phyloP scores from a whole-genome alignment of 192 early-diverging fungal genomes.

The Gryganskiella cystojenkinii region DNA sequence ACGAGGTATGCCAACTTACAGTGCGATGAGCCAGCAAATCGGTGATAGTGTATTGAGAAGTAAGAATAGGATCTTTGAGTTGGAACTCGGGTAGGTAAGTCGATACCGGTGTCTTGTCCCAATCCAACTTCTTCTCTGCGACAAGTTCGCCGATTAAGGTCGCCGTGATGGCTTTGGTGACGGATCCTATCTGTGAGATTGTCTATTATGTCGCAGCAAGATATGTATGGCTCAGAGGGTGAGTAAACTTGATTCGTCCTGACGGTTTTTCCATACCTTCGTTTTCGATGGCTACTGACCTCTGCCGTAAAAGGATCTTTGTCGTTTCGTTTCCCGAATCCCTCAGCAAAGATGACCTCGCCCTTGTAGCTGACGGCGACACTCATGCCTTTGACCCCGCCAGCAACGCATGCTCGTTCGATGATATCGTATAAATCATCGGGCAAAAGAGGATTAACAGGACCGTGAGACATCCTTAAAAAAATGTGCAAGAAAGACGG shows the following conservation, averaged over 20 bases:
- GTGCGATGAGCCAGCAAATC: constrained; percentile 24
- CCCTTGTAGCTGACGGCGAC: constrained; percentile 17
- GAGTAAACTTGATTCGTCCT: not conserved
- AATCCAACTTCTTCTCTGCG: constrained; percentile 17
- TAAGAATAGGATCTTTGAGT: constrained; percentile 19
- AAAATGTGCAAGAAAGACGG: too few species aligned
- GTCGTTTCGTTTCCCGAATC: constrained; percentile 14
- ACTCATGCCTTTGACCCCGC: constrained; percentile 9
- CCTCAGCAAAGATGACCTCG: constrained; percentile 18
- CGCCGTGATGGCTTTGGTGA: constrained; percentile 23
- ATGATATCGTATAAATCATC: not conserved
- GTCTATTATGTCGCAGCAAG: constrained; percentile 2
- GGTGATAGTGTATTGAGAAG: constrained; percentile 15
- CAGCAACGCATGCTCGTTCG: not conserved
- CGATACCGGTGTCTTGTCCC: constrained; percentile 16
- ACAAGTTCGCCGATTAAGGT: constrained; percentile 20
- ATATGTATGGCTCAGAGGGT: not conserved
- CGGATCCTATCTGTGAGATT: constrained; percentile 6
- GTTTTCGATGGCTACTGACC: not conserved
- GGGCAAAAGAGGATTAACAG: not conserved
- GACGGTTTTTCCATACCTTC: too few species aligned
- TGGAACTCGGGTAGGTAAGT: constrained; percentile 24
- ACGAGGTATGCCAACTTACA: not conserved
- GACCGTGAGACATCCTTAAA: too few species aligned
- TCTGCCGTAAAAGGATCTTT: constrained; percentile 15